phyloP scores from a whole-genome alignment of 257 asterid genomes.

The Nicotiana sylvestris region DNA sequence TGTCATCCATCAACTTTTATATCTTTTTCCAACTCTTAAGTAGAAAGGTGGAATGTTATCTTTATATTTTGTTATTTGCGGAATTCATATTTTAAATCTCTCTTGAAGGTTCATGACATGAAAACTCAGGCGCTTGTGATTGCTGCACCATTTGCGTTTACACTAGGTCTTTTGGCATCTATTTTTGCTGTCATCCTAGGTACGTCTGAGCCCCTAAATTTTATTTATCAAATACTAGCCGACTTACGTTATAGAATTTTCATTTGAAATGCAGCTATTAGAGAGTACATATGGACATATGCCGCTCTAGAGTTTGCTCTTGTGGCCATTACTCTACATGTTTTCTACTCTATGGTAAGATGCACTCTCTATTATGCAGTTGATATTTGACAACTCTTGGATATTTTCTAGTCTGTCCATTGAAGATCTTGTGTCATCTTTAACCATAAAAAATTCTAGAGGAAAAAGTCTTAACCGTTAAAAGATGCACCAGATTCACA shows the following conservation, averaged over 20 bases:
- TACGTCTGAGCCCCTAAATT: conserved; percentile 18
- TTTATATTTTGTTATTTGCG: background rate
- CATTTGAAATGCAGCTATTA: conserved; percentile 55
- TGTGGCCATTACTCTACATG: conserved; percentile 52
- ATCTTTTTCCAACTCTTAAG: background rate
- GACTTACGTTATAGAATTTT: background rate
- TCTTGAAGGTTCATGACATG: conserved; percentile 57
- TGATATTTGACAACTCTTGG: background rate
- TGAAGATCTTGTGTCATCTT: background rate
- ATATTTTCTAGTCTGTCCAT: background rate
- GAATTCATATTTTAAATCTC: background rate
- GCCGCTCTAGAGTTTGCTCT: conserved; percentile 83
- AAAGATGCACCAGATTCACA: background rate
- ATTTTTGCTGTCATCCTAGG: conserved; percentile 64
- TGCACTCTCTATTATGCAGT: background rate
- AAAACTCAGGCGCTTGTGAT: conserved; percentile 56
- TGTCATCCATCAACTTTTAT: background rate
- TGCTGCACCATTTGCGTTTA: conserved; percentile 83
- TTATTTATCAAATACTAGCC: background rate
- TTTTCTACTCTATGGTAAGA: conserved; percentile 64
- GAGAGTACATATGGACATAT: conserved; percentile 74
- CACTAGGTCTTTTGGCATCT: conserved; percentile 68
- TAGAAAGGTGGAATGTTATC: background rate
- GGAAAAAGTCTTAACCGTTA: background rate
- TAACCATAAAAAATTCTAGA: background rate